Base-by-base conservation (phyloP, 2,329 filamentous ascomycete species). In the Xylaria sp. region DNA sequence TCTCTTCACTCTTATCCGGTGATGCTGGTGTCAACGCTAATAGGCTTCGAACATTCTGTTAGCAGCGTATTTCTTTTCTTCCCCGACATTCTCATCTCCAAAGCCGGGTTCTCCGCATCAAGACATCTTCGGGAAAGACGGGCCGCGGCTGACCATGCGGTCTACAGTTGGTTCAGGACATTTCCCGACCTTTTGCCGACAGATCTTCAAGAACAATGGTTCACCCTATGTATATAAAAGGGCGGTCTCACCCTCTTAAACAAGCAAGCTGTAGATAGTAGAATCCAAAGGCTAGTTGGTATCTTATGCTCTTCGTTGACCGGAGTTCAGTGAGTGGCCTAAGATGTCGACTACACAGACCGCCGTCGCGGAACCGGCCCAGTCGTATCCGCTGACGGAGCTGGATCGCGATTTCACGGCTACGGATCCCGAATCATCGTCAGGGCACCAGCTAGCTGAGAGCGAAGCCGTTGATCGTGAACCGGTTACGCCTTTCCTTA, bases 401-500 rank as follows among this genome's bases (percentile, higher is more conserved):
- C 67, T 77, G 12, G 69, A 50, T 39, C 69, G 34, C 28, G 52
- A 50, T 9, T 18, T 65, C 7, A n/a, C 50, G 5, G n/a, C 52
- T 0, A 72, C 71, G 39, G 74, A 75, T 46, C 55, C 60, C 18
- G 76, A 77, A 58, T 57, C 71, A 6, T 59, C 70, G 2, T 64
- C 70, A 15, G 65, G 59, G 25, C 65, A 73, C 23, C 66, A 67
- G 2, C 55, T 66, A 31, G 34, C 67, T 6, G 69, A 60, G 5
- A 39, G 18, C 3, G 67, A 73, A 39, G 66, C 70, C 18, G 46
- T 77, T 7, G 65, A 70, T 15, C 72, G 71, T 28, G 74, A 78
- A 58, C 39, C 72, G 15, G 66, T 59, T 4, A 75, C 74, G 1
- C 77, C 77, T 0, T 61, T 81, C 23, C 69, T 87, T 44, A 89